phyloP scores from a whole-genome alignment of 768 basidiomycete genomes.

The Rhodotorula paludigena region DNA sequence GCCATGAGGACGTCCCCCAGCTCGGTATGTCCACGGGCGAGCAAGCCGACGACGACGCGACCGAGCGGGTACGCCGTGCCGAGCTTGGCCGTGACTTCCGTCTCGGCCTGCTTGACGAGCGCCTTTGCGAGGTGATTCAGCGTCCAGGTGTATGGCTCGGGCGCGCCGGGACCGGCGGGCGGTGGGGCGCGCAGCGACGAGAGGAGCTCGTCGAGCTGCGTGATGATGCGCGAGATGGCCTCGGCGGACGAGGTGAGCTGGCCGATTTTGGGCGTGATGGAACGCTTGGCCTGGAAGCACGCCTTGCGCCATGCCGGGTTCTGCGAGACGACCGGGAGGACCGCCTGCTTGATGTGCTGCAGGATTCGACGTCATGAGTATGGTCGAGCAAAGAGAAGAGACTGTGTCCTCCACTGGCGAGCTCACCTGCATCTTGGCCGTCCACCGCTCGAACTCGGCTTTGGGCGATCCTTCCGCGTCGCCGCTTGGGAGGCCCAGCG shows the following conservation, averaged over 20 bases:
- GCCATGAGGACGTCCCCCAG: slow-evolving; percentile 76
- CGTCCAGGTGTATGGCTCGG: slow-evolving; percentile 59
- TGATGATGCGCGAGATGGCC: slow-evolving; percentile 60
- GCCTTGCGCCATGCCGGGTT: slow-evolving; percentile 56
- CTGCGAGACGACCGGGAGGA: slow-evolving; percentile 61
- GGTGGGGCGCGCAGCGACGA: slow-evolving; percentile 42
- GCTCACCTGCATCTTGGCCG: slow-evolving; percentile 46
- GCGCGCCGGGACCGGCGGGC: slow-evolving; percentile 39
- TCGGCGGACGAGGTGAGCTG: slow-evolving; percentile 69
- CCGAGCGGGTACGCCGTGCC: slow-evolving; percentile 78
- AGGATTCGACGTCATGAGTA: not conserved
- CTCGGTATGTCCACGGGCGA: slow-evolving; percentile 54
- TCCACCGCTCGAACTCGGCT: slow-evolving; percentile 49
- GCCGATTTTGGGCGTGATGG: slow-evolving; percentile 80
- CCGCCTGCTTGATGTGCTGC: slow-evolving; percentile 35
- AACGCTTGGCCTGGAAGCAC: slow-evolving; percentile 66
- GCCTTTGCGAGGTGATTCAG: slow-evolving; percentile 84
- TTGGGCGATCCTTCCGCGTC: slow-evolving; percentile 24
- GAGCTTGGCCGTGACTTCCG: slow-evolving; percentile 83
- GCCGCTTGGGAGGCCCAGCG: slow-evolving; percentile 17
- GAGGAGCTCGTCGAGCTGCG: slow-evolving; percentile 53
- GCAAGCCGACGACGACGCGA: slow-evolving; percentile 63
- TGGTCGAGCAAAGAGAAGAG: not conserved
- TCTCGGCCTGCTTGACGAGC: slow-evolving; percentile 85
- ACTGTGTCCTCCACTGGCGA: no score